Conservation (phyloP, 345 rosid genomes). For the Hibiscus trionum region DNA sequence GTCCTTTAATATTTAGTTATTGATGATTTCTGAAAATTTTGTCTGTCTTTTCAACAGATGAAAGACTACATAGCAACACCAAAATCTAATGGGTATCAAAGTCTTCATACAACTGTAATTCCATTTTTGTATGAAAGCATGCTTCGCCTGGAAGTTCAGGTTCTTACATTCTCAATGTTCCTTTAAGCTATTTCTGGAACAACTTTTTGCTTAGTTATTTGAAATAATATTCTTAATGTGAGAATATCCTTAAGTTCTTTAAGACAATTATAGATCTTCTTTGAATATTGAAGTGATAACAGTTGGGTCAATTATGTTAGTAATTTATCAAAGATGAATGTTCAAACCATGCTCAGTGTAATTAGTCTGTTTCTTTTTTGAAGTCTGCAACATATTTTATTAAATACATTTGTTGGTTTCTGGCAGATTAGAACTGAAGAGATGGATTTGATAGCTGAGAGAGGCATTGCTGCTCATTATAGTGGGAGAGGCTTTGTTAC, state of each 20-base stretch:
- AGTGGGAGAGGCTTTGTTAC: slow-evolving; percentile 74
- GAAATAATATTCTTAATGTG: not conserved
- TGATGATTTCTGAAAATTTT: not conserved
- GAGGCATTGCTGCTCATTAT: slow-evolving; percentile 97
- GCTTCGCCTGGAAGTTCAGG: slow-evolving; percentile 88
- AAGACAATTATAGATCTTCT: not conserved
- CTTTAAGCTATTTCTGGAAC: not conserved
- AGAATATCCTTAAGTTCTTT: not conserved
- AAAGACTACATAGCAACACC: slow-evolving; percentile 98
- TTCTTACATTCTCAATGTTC: slow-evolving; percentile 7
- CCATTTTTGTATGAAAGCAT: slow-evolving; percentile 87
- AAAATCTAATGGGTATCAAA: slow-evolving; percentile 95
- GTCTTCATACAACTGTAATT: slow-evolving; percentile 86
- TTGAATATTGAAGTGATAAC: not conserved
- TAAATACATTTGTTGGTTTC: not conserved
- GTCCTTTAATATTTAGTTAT: not conserved
- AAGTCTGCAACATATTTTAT: not conserved
- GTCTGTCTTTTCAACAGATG: slow-evolving; percentile 43
- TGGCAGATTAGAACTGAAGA: slow-evolving; percentile 93
- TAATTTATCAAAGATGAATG: not conserved
- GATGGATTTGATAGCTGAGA: slow-evolving; percentile 93
- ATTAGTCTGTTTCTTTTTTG: not conserved
- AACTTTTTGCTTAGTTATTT: not conserved
- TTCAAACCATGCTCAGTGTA: not conserved
- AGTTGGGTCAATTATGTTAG: not conserved